Evolutionary conservation across 306 rosid species (phyloP).

Genomic region (Lablab purpureus): DNA sequence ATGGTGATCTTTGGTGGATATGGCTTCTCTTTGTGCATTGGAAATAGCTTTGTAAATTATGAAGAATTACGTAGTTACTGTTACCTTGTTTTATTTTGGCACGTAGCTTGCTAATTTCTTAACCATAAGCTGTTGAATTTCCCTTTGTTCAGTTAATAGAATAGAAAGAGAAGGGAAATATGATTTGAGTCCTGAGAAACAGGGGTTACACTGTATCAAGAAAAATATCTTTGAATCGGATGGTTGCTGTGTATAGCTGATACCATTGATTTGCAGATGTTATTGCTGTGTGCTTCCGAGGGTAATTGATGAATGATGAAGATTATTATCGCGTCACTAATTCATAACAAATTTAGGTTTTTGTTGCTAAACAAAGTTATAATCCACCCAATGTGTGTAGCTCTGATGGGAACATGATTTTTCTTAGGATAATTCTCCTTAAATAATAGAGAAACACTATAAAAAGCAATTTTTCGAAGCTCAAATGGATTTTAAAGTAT

Average conservation of each 20-base stretch:
- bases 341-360: no score
- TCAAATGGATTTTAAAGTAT: no score
- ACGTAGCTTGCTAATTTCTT: not conserved
- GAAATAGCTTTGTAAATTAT: conserved; percentile 40
- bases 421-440: no score
- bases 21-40: conserved; percentile 41
- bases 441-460: no score
- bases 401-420: no score
- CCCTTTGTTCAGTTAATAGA: conserved; percentile 1
- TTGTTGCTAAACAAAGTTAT: no score
- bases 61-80: not conserved
- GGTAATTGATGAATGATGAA: not conserved
- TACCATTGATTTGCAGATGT: not conserved
- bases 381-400: no score
- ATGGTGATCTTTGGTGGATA: conserved; percentile 50
- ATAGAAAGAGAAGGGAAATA: conserved; percentile 27
- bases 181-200: conserved; percentile 16
- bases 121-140: conserved; percentile 32
- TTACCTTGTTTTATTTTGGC: conserved; percentile 9
- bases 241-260: not conserved
- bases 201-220: not conserved
- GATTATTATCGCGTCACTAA: not conserved
- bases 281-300: not conserved
- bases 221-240: conserved; percentile 29
- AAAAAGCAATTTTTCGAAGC: no score